Evolutionary conservation across 2,329 filamentous ascomycete species (phyloP), one percentile per base, ranked within the genome.

Genomic region (Sclerotinia subarctica): DNA sequence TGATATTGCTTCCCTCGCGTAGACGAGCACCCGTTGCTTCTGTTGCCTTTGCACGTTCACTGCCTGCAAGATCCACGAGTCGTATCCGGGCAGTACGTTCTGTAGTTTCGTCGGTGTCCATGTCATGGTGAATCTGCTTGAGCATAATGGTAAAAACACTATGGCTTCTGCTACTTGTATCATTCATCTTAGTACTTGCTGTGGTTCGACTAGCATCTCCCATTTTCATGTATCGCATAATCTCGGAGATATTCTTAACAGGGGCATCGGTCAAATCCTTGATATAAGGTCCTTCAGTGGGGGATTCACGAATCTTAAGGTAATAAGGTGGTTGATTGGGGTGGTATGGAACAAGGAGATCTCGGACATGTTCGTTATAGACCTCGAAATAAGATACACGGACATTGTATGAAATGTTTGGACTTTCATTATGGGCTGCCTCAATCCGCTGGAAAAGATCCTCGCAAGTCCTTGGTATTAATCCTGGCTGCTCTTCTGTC

Each of bases 301-400:
- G 94, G 24, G 93, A 96, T 81, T 99, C 95, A 76, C 95, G 90
- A 76, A 99, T 97, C 80, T 97, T 97, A 75, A 99, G 90, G 78
- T 98, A 97, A 77, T 96, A 90, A 1, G 94, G 92, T 6, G 91
- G 84, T 70, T 91, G 90, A 67, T 88, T 90, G 5, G 85, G 82
- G 13, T 82, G 77, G 38, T 90, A 85, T 15, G 94, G 92, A 0
- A 93, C 90, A 57, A 99, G 86, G 47, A 99, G 83, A 77, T 99
- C 95, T 69, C 95, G 92, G 62, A 99, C 95, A 79, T 98, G 95
- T 81, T 99, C 95, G 80, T 99, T 99, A 85, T 99, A 99, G 70
- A 99, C 95, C 78, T 99, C 95, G 76, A 99, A 98, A 81, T 99
- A 99, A 4, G 94, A 97, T 38, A 98, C 95, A 71, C 95, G 91